phyloP scores from a whole-genome alignment of 2,329 filamentous ascomycete genomes.

The Gnomoniopsis smithogilvyi region DNA sequence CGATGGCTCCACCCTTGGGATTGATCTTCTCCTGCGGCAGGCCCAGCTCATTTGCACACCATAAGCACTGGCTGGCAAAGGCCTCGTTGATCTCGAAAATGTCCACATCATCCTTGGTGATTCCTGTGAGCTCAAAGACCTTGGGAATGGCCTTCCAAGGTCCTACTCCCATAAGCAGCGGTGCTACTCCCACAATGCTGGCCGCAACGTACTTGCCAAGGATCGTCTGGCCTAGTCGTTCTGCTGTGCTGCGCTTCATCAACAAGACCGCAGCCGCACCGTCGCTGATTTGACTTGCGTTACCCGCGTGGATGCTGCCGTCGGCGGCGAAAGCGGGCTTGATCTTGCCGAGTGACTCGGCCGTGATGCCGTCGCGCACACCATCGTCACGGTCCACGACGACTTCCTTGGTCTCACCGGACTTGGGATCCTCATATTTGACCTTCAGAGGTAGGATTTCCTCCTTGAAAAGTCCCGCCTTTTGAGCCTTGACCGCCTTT shows the following conservation, averaged over 20 bases:
- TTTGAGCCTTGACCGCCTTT: conserved; percentile 83
- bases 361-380: conserved; percentile 78
- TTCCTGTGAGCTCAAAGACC: conserved; percentile 81
- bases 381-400: conserved; percentile 86
- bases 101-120: conserved; percentile 86
- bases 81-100: conserved; percentile 99
- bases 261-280: conserved; percentile 92
- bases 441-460: conserved; percentile 87
- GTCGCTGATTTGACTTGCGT: conserved; percentile 93
- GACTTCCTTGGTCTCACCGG: conserved; percentile 78
- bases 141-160: conserved; percentile 96
- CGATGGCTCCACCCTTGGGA: conserved; percentile 94
- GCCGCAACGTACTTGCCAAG: conserved; percentile 89
- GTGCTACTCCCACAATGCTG: conserved; percentile 82
- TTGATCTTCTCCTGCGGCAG: conserved; percentile 87
- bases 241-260: conserved; percentile 90
- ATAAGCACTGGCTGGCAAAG: conserved; percentile 92
- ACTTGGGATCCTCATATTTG: conserved; percentile 87
- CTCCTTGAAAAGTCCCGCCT: conserved; percentile 84
- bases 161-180: conserved; percentile 92
- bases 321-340: conserved; percentile 86
- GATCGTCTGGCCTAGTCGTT: conserved; percentile 82
- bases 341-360: conserved; percentile 88
- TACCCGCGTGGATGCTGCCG: conserved; percentile 92
- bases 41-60: conserved; percentile 85